Evolutionary conservation across 2,329 filamentous ascomycete species (phyloP), one percentile per base, ranked within the genome.

Genomic region (Xylogone sp.): DNA sequence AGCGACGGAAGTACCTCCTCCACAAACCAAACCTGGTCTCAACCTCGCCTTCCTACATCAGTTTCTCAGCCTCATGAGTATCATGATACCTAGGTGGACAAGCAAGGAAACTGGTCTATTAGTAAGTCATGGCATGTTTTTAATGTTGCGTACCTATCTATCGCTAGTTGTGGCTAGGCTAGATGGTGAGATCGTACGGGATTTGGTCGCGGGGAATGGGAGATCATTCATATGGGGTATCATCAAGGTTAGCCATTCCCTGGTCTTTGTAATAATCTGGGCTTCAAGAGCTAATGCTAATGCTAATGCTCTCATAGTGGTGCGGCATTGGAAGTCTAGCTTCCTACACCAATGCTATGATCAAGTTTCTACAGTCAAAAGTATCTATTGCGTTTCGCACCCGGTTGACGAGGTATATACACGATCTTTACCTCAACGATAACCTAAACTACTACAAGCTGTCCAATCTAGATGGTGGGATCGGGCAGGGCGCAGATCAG

Each of bases 381-480:
- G 91, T 99, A 49, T 96, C 93, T 6, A 99, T 99, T 59, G 93
- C 95, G 29, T 99, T 99, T 78, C 86, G 94, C 42, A 99, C 94
- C 3, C 84, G 94, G 10, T 78, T 99, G 13, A 99, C 94, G 2
- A 79, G 94, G 60, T 99, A 99, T 68, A 96, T 99, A 49, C 94
- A 99, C 70, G 94, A 99, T 64, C 75, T 99, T 8, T 99, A 99
- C 64, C 80, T 99, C 16, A 96, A 96, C 67, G 88, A 95, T 51
- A 91, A 94, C 60, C 82, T 96, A 57, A 96, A 95, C 65, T 99
- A 96, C 69, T 99, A 97, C 72, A 97, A 96, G 69, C 75, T 99
- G 51, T 82, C 88, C 21, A 97, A 97, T 62, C 72, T 97, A 43
- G 94, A 99, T 60, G 94, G 94, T 10, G 93, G 93, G 1, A 84